phyloP scores from a whole-genome alignment of 2,329 filamentous ascomycete species.

The Colletotrichum scovillei region DNA sequence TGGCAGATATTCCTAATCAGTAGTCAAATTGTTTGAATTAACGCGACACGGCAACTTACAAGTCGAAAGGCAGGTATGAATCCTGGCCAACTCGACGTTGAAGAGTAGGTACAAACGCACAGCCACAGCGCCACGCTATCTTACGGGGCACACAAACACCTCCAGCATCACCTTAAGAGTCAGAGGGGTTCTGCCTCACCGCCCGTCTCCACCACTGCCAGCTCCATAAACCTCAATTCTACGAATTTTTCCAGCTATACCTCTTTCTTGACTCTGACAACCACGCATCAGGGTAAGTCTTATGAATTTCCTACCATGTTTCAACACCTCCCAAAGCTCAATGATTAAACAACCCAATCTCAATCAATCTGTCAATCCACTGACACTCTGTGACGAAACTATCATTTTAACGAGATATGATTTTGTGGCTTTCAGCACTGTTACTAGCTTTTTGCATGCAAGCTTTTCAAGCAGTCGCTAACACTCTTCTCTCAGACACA shows the following conservation, averaged over 20 bases:
- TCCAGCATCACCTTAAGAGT: not conserved
- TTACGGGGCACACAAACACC: not conserved
- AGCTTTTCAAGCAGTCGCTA: not conserved
- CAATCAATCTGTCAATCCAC: conserved; percentile 69
- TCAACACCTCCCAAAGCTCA: conserved; percentile 29
- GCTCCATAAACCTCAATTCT: conserved; percentile 9
- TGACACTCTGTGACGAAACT: conserved; percentile 60
- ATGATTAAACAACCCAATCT: conserved; percentile 61
- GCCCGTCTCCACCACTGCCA: conserved; percentile 8
- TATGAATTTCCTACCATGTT: conserved; percentile 9
- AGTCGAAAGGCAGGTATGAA: not conserved
- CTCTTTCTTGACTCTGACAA: conserved; percentile 36
- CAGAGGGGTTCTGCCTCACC: not conserved
- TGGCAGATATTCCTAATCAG: no score
- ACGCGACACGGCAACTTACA: not conserved
- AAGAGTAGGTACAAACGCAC: not conserved
- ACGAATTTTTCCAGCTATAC: not conserved
- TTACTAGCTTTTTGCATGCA: not conserved
- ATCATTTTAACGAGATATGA: conserved; percentile 48
- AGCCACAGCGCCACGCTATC: conserved; percentile 3
- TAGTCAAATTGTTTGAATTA: no score
- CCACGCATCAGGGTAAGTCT: conserved; percentile 35
- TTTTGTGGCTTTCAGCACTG: not conserved
- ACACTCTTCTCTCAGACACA: conserved; percentile 4
- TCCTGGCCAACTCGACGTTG: conserved; percentile 7